phyloP scores from a whole-genome alignment of 495 filamentous ascomycete species.

The Aspergillus ellipticus region DNA sequence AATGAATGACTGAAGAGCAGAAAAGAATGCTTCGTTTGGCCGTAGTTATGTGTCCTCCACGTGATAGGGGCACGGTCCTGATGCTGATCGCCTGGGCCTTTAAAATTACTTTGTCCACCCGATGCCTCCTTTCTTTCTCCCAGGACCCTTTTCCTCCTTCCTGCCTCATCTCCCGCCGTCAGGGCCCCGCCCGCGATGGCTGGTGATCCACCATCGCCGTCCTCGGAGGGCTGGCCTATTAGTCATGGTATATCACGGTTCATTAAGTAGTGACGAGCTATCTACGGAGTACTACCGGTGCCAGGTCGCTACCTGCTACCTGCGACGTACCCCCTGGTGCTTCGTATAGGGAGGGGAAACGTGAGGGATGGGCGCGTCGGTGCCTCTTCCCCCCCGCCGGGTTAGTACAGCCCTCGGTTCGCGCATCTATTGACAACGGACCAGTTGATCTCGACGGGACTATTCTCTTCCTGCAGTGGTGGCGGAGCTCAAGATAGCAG shows the following conservation, averaged over 20 bases:
- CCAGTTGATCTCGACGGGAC: constrained; percentile 13
- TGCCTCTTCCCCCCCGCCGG: constrained; percentile 1
- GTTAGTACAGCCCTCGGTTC: background rate
- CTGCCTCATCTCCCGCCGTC: constrained; percentile 8
- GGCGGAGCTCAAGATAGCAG: constrained; percentile 9
- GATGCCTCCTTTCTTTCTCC: constrained; percentile 16
- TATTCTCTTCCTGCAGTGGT: constrained; percentile 9
- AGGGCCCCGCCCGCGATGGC: constrained; percentile 7
- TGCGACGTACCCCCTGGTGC: background rate
- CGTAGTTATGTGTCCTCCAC: constrained; percentile 11
- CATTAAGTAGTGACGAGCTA: no score
- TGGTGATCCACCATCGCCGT: background rate
- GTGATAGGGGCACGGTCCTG: constrained; percentile 18
- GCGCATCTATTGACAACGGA: constrained; percentile 7
- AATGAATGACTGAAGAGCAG: background rate
- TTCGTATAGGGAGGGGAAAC: background rate
- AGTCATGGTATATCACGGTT: background rate
- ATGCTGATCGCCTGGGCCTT: constrained; percentile 12
- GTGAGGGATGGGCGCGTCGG: background rate
- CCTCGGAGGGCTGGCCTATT: background rate
- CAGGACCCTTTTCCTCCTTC: constrained; percentile 7
- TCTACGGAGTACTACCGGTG: no score
- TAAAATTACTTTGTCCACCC: constrained; percentile 1
- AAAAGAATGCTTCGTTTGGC: background rate
- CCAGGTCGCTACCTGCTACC: no score